A percentile compares a stretch with the other conserved stretches of the same genome.
Conservation (phyloP, 139 green algal genomes). For the Chlamydomonas schloesseri region DNA sequence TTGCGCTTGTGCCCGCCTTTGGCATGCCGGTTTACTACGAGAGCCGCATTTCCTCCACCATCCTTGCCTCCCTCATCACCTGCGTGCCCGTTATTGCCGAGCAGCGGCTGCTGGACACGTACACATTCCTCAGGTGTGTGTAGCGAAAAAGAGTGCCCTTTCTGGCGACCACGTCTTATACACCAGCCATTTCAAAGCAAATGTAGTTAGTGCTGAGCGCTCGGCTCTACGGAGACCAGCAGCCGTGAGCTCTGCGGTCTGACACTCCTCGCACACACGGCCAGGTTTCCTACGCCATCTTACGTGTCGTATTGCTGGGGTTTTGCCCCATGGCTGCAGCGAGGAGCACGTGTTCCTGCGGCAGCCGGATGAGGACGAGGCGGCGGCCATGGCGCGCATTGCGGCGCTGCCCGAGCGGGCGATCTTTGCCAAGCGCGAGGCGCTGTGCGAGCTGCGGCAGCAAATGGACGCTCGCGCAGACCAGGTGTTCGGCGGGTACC, state of each 20-base stretch:
- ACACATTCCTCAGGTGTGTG: slow-evolving; percentile 45
- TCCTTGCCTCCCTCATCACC: slow-evolving; percentile 43
- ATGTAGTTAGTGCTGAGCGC: neutral
- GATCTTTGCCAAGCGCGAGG: slow-evolving; percentile 14
- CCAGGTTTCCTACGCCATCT: too few relatives aligned
- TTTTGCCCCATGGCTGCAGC: neutral
- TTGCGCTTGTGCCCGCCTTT: slow-evolving; percentile 56
- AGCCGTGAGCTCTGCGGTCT: too few relatives aligned
- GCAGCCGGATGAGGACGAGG: slow-evolving; percentile 51
- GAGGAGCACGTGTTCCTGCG: slow-evolving; percentile 55
- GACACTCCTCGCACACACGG: too few relatives aligned
- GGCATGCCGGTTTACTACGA: slow-evolving; percentile 57
- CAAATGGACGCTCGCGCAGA: slow-evolving; percentile 6
- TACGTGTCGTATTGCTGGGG: too few relatives aligned
- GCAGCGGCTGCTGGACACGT: slow-evolving; percentile 51
- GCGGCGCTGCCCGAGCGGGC: slow-evolving; percentile 33
- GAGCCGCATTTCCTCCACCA: slow-evolving; percentile 54
- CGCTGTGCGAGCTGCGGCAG: slow-evolving; percentile 35
- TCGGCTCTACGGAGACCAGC: too few relatives aligned
- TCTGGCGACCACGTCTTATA: too few relatives aligned
- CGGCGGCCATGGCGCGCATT: slow-evolving; percentile 48
- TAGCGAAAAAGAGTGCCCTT: too few relatives aligned
- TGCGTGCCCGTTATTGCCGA: slow-evolving; percentile 52
- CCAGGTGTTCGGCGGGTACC: neutral
- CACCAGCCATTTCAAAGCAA: neutral